A percentile compares a stretch with the other conserved stretches of the same genome.
Evolutionary conservation across 176 grass and related monocot species (phyloP).

Genomic region (Lolium rigidum): DNA sequence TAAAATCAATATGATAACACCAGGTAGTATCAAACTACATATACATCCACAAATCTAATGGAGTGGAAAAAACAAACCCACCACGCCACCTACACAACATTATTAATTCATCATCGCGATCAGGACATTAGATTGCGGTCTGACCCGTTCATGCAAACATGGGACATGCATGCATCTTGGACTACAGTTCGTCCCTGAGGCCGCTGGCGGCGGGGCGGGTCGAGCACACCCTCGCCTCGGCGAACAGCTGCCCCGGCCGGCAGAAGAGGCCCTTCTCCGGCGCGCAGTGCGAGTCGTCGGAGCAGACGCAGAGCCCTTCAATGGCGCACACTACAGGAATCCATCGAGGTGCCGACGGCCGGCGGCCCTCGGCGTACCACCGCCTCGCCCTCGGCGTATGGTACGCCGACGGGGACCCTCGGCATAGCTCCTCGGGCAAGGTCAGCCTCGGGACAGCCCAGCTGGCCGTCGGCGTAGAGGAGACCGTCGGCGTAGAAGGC

Average conservation of each 20-base stretch:
- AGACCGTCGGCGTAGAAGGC: no score
- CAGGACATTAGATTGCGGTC: background rate
- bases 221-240: slow-evolving; percentile 53
- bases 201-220: background rate
- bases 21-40: background rate
- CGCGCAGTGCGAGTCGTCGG: slow-evolving; percentile 49
- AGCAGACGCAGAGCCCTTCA: slow-evolving; percentile 67
- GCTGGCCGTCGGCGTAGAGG: no score
- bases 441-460: no score
- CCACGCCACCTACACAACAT: background rate
- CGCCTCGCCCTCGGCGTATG: no score
- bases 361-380: no score
- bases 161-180: background rate
- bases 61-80: background rate
- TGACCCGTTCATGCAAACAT: background rate
- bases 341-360: no score
- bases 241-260: slow-evolving; percentile 44
- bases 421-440: no score
- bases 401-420: no score
- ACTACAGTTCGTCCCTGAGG: background rate
- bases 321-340: no score
- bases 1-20: background rate
- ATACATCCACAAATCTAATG: background rate
- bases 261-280: slow-evolving; percentile 55
- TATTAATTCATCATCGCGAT: background rate